Base-by-base conservation (phyloP, 352 stramenopile genomes). In the Saprolegnia diclina region DNA sequence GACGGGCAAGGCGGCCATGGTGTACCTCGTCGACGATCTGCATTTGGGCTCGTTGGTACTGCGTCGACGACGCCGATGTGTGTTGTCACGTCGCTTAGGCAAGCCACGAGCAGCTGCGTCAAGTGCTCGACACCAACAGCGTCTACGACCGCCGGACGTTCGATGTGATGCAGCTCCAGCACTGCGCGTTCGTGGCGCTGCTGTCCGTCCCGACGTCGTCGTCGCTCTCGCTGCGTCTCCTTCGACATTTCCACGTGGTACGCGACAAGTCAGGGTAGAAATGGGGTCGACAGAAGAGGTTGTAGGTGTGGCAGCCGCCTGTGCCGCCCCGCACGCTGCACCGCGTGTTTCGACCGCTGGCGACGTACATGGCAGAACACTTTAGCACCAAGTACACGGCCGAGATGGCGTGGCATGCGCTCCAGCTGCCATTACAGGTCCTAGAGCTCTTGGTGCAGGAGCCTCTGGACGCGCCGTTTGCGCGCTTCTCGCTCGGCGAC, bases 171-270 rank as follows among this genome's bases (percentile, higher is more conserved):
- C 44, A 69, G 40, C 38, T 69, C 4, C 26, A 24, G 37, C 29
- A 52, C 21, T 21, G 48, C 4, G 48, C 54, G 24, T 42, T 69
- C 38, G n/a, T 69, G 21, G 48, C 16, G 9, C 22, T 61, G 6
- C 44, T 45, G 16, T 69, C 63, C 11, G 16, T 37, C 4, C 22
- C 38, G 22, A 29, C 9, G 45, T n/a, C 13, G 21, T 62, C 29
- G 48, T 13, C 37, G 1, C 35, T 89, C 4, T 54, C 77, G 29
- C 67, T 73, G 24, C 77, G 83, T 22, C 70, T 91, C 1, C 57
- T 91, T 18, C 77, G 83, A 5, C 83, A 91, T 66, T 90, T 91
- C 32, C 76, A 88, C 46, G 14, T 89, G 66, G 80, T 88, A n/a
- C n/a, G n/a, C n/a, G n/a, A n/a, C n/a, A n/a, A n/a, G n/a, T n/a